phyloP scores from a whole-genome alignment of 2,329 filamentous ascomycete species.

The Ophiostoma angusticollis region DNA sequence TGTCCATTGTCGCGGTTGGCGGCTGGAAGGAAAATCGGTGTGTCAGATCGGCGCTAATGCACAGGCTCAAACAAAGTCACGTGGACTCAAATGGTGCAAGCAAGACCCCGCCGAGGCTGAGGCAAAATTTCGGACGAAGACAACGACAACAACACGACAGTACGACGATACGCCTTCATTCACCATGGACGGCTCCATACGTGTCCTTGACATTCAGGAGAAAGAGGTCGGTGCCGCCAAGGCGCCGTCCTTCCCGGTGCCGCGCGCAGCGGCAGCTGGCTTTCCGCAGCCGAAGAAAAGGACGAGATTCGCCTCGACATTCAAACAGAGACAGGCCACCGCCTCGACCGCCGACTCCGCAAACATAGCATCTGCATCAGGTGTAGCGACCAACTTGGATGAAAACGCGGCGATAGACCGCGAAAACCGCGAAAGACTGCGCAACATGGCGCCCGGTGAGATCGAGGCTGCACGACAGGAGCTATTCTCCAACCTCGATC shows the following conservation, averaged over 20 bases:
- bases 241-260: constrained; percentile 49
- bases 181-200: constrained; percentile 31
- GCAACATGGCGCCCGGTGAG: constrained; percentile 67
- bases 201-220: constrained; percentile 70
- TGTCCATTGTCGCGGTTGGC: background rate
- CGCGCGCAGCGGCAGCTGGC: constrained; percentile 48
- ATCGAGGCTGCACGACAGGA: constrained; percentile 72
- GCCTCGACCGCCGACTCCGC: constrained; percentile 1
- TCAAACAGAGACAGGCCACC: constrained; percentile 48
- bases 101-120: too few species aligned
- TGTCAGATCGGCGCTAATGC: constrained; percentile 16
- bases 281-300: constrained; percentile 86
- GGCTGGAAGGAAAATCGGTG: constrained; percentile 7
- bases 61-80: constrained; percentile 8
- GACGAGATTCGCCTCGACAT: constrained; percentile 51
- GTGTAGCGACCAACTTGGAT: constrained; percentile 22
- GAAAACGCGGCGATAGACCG: constrained; percentile 66
- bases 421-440: constrained; percentile 65
- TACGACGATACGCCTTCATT: background rate
- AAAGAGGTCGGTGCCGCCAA: constrained; percentile 47
- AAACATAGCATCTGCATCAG: background rate
- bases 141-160: background rate
- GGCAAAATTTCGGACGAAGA: background rate
- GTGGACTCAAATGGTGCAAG: constrained; percentile 10
- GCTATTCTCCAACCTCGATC: constrained; percentile 64